These are phyloP conservation scores for Aegle marmelos DNA, from an alignment of 345 rosid genomes.

Conservation along the genomic window DNA sequence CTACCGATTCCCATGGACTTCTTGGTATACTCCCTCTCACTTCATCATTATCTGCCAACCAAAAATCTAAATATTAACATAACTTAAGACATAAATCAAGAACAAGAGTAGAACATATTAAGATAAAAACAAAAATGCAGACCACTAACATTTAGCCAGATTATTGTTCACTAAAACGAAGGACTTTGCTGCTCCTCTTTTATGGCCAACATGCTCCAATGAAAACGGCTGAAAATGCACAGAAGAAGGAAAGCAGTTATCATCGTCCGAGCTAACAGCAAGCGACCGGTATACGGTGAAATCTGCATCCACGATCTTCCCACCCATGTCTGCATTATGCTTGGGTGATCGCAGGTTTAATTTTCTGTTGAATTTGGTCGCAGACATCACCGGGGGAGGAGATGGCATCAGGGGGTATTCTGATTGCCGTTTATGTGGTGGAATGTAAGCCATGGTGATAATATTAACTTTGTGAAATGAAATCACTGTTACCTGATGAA, in stretches of 20 bases:
- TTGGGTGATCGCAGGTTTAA: conserved; percentile 1
- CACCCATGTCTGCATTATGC: background rate
- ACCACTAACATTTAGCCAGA: conserved; percentile 8
- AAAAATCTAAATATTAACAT: background rate
- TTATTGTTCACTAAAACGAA: conserved; percentile 15
- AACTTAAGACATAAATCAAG: background rate
- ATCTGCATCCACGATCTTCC: conserved; percentile 13
- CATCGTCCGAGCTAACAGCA: conserved; percentile 13
- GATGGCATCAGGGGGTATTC: background rate
- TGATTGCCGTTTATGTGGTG: conserved; percentile 29
- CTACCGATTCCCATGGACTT: conserved; percentile 19
- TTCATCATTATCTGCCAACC: background rate
- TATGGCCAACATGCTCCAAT: background rate
- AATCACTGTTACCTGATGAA: background rate
- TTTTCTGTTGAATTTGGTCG: background rate
- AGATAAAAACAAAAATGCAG: background rate
- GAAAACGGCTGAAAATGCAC: conserved; percentile 19
- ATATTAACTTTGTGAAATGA: background rate
- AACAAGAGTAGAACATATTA: no score
- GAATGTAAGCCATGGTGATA: conserved; percentile 24
- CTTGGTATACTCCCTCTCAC: background rate
- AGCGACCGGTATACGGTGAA: conserved; percentile 21
- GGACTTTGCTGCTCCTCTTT: conserved; percentile 10
- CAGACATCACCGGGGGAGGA: conserved; percentile 9
- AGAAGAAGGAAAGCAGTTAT: conserved; percentile 16